Percentiles rank a stretch among this genome's conserved stretches.
phyloP scores from a whole-genome alignment of 805 yeast genomes.

The Ogataea paraovalis region DNA sequence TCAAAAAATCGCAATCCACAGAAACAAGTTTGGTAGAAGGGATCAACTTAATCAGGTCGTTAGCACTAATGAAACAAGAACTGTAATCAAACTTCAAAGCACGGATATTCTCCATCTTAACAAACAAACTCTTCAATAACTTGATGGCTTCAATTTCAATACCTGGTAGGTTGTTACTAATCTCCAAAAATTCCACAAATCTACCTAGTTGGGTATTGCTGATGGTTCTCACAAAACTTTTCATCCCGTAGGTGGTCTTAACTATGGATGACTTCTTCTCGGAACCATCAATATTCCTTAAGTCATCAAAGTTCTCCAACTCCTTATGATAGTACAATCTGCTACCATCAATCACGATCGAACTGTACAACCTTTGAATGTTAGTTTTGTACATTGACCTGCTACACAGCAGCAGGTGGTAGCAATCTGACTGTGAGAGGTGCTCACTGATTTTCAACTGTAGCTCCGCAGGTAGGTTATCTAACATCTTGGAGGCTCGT shows the following conservation, averaged over 20 bases:
- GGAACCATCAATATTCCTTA: slow-evolving; percentile 9
- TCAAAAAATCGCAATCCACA: slow-evolving; percentile 14
- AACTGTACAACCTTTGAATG: slow-evolving; percentile 18
- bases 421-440: slow-evolving; percentile 24
- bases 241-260: slow-evolving; percentile 21
- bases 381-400: slow-evolving; percentile 10
- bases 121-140: slow-evolving; percentile 14
- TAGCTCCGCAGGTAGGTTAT: slow-evolving; percentile 24
- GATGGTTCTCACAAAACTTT: slow-evolving; percentile 19
- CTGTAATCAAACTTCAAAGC: slow-evolving; percentile 17
- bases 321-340: slow-evolving; percentile 22
- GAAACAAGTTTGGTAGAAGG: slow-evolving; percentile 7
- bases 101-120: slow-evolving; percentile 11
- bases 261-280: slow-evolving; percentile 17
- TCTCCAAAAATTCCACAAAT: slow-evolving; percentile 17
- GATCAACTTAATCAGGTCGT: slow-evolving; percentile 5
- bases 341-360: slow-evolving; percentile 23
- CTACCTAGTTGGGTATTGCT: slow-evolving; percentile 3
- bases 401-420: slow-evolving; percentile 18
- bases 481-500: slow-evolving; percentile 15
- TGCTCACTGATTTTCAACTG: slow-evolving; percentile 13
- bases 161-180: slow-evolving; percentile 21
- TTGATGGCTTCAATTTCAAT: slow-evolving; percentile 20
- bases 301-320: slow-evolving; percentile 12
- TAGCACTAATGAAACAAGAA: slow-evolving; percentile 18